Evolutionary conservation across 225 moss, liverwort and hornwort genomes (phyloP).

Genomic region (Climacium dendroides): DNA sequence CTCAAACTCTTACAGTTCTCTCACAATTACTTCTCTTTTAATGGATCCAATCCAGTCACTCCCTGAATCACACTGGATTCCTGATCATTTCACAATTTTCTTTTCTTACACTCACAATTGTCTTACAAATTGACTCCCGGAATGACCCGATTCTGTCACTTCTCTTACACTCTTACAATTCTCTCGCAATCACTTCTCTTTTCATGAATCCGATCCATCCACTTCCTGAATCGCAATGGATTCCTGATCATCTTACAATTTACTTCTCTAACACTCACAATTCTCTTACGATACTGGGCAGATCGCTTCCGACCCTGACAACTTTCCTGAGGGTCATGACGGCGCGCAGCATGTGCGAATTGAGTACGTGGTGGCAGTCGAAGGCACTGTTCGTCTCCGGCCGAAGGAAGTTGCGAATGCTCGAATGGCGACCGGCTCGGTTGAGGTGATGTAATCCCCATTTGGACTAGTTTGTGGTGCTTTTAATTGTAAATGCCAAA

Average conservation of each 20-base stretch:
- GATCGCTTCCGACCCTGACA: constrained; percentile 72
- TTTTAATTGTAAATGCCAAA: not conserved
- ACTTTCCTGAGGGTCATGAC: constrained; percentile 59
- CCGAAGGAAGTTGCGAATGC: constrained; percentile 78
- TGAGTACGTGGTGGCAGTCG: constrained; percentile 87
- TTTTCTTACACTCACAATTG: not conserved
- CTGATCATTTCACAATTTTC: not conserved
- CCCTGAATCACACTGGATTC: not conserved
- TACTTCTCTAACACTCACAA: too few species aligned
- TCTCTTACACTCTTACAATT: not conserved
- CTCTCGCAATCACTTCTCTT: too few species aligned
- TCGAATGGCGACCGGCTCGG: constrained; percentile 80
- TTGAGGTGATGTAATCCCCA: constrained; percentile 46
- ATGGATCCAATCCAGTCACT: not conserved
- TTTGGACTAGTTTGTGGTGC: not conserved
- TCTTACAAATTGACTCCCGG: not conserved
- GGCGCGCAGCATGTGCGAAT: constrained; percentile 72
- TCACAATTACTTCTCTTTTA: not conserved
- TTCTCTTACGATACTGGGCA: constrained; percentile 1
- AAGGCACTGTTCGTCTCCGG: constrained; percentile 68
- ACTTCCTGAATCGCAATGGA: not conserved
- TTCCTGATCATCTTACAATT: not conserved
- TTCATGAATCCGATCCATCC: not conserved
- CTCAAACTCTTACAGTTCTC: not conserved
- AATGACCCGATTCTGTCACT: not conserved